Percentiles rank a stretch among this genome's conserved stretches.
phyloP scores from a whole-genome alignment of 129 eudicot species.

The Pseudognaphalium luteoalbum region DNA sequence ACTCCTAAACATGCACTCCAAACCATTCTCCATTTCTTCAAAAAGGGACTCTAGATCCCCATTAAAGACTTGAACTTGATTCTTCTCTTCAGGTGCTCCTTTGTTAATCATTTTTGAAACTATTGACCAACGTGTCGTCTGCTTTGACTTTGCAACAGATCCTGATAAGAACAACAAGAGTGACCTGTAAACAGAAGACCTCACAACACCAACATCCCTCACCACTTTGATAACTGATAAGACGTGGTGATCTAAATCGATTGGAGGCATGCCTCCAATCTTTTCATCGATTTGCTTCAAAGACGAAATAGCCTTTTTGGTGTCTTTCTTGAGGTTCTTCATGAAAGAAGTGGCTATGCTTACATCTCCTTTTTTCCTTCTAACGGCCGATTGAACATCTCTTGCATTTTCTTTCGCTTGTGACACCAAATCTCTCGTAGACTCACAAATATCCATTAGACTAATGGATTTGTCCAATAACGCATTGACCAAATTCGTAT shows the following conservation, averaged over 20 bases:
- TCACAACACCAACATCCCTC: conserved; percentile 47
- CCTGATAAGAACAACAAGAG: conserved; percentile 53
- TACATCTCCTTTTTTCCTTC: conserved; percentile 40
- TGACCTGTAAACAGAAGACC: conserved; percentile 43
- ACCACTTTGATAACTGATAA: conserved; percentile 48
- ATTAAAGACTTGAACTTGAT: conserved; percentile 36
- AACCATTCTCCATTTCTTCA: conserved; percentile 49
- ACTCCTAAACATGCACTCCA: conserved; percentile 48
- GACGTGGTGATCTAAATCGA: conserved; percentile 41
- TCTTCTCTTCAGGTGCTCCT: conserved; percentile 32
- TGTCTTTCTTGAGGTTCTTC: conserved; percentile 48
- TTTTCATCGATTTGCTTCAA: conserved; percentile 43
- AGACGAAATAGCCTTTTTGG: conserved; percentile 39
- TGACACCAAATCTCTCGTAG: conserved; percentile 42
- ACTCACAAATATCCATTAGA: conserved; percentile 45
- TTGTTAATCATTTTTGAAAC: conserved; percentile 49
- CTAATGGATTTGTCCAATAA: conserved; percentile 46
- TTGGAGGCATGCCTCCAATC: conserved; percentile 32
- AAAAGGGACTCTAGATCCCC: conserved; percentile 41
- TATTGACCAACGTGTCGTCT: conserved; percentile 38
- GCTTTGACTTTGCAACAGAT: conserved; percentile 44
- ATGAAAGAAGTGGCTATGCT: conserved; percentile 41
- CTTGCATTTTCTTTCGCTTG: conserved; percentile 39
- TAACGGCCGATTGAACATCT: conserved; percentile 44
- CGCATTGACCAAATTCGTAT: conserved; percentile 32